Percentiles rank a stretch among this genome's conserved stretches.
Evolutionary conservation across 352 stramenopile genomes (phyloP).

Genomic region (Globisporangium parvum): DNA sequence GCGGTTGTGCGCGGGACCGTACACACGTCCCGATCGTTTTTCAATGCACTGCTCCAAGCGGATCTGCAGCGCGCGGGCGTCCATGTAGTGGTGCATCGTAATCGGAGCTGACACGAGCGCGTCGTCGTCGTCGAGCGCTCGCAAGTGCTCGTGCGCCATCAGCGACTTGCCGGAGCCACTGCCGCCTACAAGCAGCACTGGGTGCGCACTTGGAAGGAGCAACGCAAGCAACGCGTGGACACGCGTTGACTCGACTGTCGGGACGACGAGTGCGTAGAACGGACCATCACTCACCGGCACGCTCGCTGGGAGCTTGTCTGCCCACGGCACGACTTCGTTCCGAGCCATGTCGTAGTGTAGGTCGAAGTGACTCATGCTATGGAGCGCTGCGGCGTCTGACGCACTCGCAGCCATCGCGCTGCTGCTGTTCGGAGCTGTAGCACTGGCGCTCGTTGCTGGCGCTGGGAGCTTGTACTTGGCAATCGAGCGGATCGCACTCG

Average conservation of each 20-base stretch:
- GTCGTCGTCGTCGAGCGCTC: conserved; percentile 65
- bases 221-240: conserved; percentile 60
- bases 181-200: conserved; percentile 76
- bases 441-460: neutral
- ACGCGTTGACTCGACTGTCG: conserved; percentile 70
- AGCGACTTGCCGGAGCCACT: conserved; percentile 85
- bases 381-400: neutral
- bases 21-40: conserved; percentile 84
- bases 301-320: conserved; percentile 45
- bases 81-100: conserved; percentile 87
- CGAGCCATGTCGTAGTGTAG: conserved; percentile 60
- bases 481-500: conserved; percentile 45
- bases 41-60: conserved; percentile 81
- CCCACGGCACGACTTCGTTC: conserved; percentile 79
- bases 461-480: conserved; percentile 68
- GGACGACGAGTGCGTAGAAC: conserved; percentile 65
- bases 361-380: conserved; percentile 61
- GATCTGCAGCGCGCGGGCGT: conserved; percentile 65
- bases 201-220: conserved; percentile 33
- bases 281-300: conserved; percentile 29
- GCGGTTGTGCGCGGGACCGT: conserved; percentile 71
- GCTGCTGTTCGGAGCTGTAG: neutral
- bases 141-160: conserved; percentile 69
- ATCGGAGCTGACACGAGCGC: conserved; percentile 48
- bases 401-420: neutral